Evolutionary conservation across 352 stramenopile species (phyloP).

Genomic region (Phytophthora cactorum): DNA sequence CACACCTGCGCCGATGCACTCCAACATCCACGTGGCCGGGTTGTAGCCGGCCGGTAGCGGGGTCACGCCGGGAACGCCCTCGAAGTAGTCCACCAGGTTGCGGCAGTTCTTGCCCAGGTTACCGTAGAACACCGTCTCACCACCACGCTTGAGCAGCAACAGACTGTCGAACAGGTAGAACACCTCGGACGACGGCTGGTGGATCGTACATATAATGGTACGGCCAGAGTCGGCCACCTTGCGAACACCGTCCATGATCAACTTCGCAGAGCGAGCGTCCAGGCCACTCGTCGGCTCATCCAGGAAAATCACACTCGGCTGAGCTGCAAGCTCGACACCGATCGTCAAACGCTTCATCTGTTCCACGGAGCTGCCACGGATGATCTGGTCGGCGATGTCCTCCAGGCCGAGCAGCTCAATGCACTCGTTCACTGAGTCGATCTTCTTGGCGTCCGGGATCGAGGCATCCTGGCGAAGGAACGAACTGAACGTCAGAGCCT

Average conservation of each 20-base stretch:
- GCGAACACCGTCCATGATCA: slow-evolving; percentile 30
- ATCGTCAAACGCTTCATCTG: slow-evolving; percentile 30
- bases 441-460: slow-evolving; percentile 7
- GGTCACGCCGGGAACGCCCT: slow-evolving; percentile 20
- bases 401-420: slow-evolving; percentile 10
- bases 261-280: slow-evolving; percentile 24
- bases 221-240: slow-evolving; percentile 27
- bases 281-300: slow-evolving; percentile 27
- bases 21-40: slow-evolving; percentile 39
- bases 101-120: slow-evolving; percentile 36
- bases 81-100: slow-evolving; percentile 52
- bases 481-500: slow-evolving; percentile 18
- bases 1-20: slow-evolving; percentile 54
- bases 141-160: slow-evolving; percentile 72
- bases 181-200: no score
- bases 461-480: slow-evolving; percentile 16
- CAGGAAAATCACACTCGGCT: slow-evolving; percentile 29
- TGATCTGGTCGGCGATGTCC: slow-evolving; percentile 19
- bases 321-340: slow-evolving; percentile 25
- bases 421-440: slow-evolving; percentile 24
- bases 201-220: no score
- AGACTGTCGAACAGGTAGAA: slow-evolving; percentile 85
- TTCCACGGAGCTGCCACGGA: slow-evolving; percentile 28
- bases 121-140: no score
- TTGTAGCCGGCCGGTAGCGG: slow-evolving; percentile 46